These are phyloP conservation scores for Pseudonectria foliicola DNA, from an alignment of 2,329 filamentous ascomycete genomes.

Conservation along the genomic window DNA sequence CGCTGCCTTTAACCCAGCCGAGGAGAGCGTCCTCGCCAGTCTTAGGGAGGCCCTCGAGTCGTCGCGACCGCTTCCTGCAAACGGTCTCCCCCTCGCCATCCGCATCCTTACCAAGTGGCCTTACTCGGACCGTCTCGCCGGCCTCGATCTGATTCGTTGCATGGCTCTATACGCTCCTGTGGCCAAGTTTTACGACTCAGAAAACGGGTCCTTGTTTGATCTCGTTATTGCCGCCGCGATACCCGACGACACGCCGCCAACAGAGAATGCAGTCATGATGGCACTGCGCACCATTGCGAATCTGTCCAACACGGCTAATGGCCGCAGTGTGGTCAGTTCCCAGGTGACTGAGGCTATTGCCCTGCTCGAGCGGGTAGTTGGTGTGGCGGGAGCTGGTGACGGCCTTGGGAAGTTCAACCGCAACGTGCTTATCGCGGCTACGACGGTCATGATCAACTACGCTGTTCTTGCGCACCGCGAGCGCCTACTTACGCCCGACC, in stretches of 20 bases:
- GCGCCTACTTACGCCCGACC: conserved; percentile 29
- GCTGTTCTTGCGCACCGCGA: conserved; percentile 58
- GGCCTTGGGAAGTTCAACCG: conserved; percentile 56
- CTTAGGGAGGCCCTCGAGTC: conserved; percentile 60
- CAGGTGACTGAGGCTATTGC: conserved; percentile 50
- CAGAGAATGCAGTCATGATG: conserved; percentile 83
- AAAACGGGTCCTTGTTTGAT: conserved; percentile 53
- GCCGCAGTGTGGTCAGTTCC: conserved; percentile 58
- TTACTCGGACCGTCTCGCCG: conserved; percentile 70
- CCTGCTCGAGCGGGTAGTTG: conserved; percentile 57
- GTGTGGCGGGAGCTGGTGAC: conserved; percentile 35
- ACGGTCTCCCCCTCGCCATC: conserved; percentile 57
- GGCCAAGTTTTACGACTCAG: conserved; percentile 51
- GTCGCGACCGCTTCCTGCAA: conserved; percentile 39
- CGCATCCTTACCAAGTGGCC: conserved; percentile 76
- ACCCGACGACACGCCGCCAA: conserved; percentile 46
- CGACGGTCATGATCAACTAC: conserved; percentile 80
- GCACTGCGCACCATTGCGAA: conserved; percentile 75
- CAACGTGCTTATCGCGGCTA: conserved; percentile 74
- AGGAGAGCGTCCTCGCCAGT: conserved; percentile 55
- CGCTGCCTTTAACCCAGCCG: conserved; percentile 63
- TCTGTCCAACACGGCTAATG: conserved; percentile 68
- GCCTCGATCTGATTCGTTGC: conserved; percentile 81
- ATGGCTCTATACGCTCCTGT: conserved; percentile 61
- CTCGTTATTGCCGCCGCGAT: conserved; percentile 34